Conservation (phyloP, 2,329 filamentous ascomycete genomes). For the Botryotinia convoluta region DNA sequence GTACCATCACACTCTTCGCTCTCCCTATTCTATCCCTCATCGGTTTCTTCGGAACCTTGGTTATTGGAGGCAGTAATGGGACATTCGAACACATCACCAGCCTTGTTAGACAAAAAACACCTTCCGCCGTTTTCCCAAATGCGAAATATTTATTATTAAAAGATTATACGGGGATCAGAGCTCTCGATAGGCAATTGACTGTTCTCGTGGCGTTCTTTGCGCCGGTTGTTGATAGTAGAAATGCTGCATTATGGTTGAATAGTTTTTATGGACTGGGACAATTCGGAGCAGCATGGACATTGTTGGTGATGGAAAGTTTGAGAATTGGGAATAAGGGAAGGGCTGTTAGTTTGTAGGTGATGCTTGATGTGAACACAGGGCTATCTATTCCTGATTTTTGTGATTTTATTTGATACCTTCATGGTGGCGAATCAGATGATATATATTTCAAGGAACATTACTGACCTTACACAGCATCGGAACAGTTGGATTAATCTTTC, state of each 20-base stretch:
- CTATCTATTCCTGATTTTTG: neutral
- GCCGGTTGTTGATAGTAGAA: slow-evolving; percentile 26
- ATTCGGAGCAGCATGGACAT: slow-evolving; percentile 33
- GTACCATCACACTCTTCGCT: slow-evolving; percentile 24
- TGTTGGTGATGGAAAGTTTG: slow-evolving; percentile 45
- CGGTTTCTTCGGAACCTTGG: slow-evolving; percentile 25
- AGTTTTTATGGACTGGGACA: slow-evolving; percentile 32
- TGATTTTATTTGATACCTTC: too few species aligned
- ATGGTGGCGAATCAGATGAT: neutral
- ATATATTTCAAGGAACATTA: neutral
- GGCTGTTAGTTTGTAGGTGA: slow-evolving; percentile 43
- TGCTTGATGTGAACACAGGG: neutral
- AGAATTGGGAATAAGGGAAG: slow-evolving; percentile 44
- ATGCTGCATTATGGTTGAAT: slow-evolving; percentile 27
- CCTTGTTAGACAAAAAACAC: slow-evolving; percentile 18
- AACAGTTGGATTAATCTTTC: slow-evolving; percentile 43
- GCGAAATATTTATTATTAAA: slow-evolving; percentile 26
- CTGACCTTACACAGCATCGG: slow-evolving; percentile 34
- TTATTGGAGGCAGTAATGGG: slow-evolving; percentile 27
- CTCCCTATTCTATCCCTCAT: slow-evolving; percentile 29
- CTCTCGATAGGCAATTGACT: slow-evolving; percentile 30
- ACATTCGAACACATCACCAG: slow-evolving; percentile 25
- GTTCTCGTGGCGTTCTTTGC: slow-evolving; percentile 34
- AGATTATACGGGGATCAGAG: slow-evolving; percentile 28
- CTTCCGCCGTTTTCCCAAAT: slow-evolving; percentile 25